Evolutionary conservation across 345 rosid species (phyloP), one percentile per base, ranked within the genome.

Genomic region (Pistacia vera): DNA sequence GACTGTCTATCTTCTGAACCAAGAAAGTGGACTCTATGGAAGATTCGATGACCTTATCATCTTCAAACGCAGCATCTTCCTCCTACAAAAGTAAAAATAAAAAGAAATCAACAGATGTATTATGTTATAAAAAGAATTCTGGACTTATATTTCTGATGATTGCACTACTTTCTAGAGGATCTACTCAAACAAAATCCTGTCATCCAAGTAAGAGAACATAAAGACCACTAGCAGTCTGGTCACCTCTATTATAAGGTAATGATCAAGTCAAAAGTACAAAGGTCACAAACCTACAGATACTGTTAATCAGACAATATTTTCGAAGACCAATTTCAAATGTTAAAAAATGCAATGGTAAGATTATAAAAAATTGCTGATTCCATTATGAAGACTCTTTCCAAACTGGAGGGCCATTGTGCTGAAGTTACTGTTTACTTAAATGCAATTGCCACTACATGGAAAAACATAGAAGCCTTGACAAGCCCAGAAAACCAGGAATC

Each of bases 1-100:
- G 75, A 68, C 63, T 66, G 2, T 81, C 92, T 71, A 82, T 83
- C 81, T 83, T 88, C 77, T 77, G 86, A 68, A 80, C 72, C 71
- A 76, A 41, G 72, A 81, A 67, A 73, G 76, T 62, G 68, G 86
- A 68, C 79, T 84, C 90, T 66, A 83, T 80, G 28, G 82, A 16
- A 55, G 73, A 71, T 73, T 79, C 87, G 8, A 68, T 83, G 25
- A 75, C 81, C 36, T 22, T 55, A 73, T 71, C 59, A 73, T 11
- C 82, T 73, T 84, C 83, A 33, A 25, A 38, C 38, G 33, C 66
- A 20, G 58, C 55, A 44, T 66, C 75, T 20, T 75, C 83, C 67
- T 81, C 97, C 95, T 91, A 76, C 78, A 75, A 76, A 78, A 73
- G 72, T 57, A 68, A 8, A 48, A 46, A 44, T 38, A 66, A 44